Base-by-base conservation (phyloP, 139 green algal species). In the Picochlorum sp. region DNA sequence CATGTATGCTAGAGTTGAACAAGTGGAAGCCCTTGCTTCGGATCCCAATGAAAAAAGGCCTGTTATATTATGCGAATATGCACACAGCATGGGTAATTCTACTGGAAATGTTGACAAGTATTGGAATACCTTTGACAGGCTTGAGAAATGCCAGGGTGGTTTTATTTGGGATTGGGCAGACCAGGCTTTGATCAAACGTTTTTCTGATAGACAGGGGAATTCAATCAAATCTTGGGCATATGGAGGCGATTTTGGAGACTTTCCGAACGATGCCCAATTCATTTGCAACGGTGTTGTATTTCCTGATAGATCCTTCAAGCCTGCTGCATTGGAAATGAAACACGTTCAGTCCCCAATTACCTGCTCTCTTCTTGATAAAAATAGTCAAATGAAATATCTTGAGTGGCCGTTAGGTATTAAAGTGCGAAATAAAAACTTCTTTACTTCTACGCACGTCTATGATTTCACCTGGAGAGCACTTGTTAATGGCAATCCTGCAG, bases 141-240 rank as follows among this genome's bases (percentile, higher is more conserved):
- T 81, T 47, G 70, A 69, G 7, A 25, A 63, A 44, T 37, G 82
- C 10, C 82, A 94, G 65, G 91, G 93, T 0, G 93, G 86, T 22
- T 98, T 97, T 77, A 94, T 99, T 25, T 99, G 93, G 93, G 93
- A 99, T 75, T 97, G 88, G 86, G 82, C 88, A 25, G 93, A 99
- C 65, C 93, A 99, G 72, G 86, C 72, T 16, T 65, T 92, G 32
- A 33, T 83, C 0, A 77, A 70, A 25, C 58, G 5, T 24, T 7
- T 22, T 33, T 31, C 1, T 18, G 45, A 30, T n/a, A 22, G 43
- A 20, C 7, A 30, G 9, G 25, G 76, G 0, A 25, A 18, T 47
- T 0, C 14, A 26, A 6, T 18, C 18, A 58, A 85, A 58, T 86
- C 68, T 61, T 97, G 84, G 84, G 83, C 77, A 0, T 95, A 94